phyloP scores from a whole-genome alignment of 139 green algal species.

The Coelastrella sp. region DNA sequence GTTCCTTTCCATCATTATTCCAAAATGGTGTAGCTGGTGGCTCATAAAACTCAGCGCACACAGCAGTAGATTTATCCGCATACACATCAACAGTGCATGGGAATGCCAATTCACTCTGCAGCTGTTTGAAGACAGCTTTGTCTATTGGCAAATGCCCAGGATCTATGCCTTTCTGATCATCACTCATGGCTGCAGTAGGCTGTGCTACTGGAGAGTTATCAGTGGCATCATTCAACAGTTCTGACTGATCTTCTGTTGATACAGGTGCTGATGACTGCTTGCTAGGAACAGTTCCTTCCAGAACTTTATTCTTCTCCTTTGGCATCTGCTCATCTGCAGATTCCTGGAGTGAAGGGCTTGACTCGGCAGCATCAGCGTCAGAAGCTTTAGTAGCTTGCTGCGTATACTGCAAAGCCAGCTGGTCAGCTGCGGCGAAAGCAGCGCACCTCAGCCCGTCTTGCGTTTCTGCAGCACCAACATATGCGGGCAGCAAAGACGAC shows the following conservation, averaged over 20 bases:
- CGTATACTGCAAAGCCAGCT: neutral
- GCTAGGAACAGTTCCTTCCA: neutral
- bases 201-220: neutral
- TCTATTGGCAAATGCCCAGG: neutral
- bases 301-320: neutral
- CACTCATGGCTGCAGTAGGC: neutral
- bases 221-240: neutral
- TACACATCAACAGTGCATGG: slow-evolving; percentile 6
- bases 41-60: slow-evolving; percentile 1
- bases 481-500: neutral
- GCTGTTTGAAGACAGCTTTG: neutral
- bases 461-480: neutral
- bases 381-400: no score
- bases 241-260: neutral
- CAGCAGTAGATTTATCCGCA: neutral
- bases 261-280: neutral
- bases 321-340: neutral
- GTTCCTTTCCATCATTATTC: neutral
- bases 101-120: neutral
- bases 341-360: neutral
- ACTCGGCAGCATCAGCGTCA: neutral
- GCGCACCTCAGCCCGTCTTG: neutral
- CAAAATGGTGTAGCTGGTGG: neutral
- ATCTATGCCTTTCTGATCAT: neutral
- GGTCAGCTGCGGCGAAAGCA: neutral